Conservation (phyloP, 306 rosid genomes). For the Quercus mongolica region DNA sequence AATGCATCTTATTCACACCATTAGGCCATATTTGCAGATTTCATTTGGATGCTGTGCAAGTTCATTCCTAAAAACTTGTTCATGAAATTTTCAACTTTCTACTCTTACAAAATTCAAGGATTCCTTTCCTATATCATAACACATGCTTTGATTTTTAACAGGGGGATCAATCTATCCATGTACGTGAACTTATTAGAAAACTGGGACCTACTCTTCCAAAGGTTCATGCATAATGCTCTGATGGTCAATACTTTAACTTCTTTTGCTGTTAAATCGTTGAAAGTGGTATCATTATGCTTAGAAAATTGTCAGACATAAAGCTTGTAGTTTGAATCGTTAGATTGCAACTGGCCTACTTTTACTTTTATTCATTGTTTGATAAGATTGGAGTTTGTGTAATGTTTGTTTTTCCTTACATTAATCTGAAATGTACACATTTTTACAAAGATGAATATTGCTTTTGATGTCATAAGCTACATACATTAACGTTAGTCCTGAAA, state of each 20-base stretch:
- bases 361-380: not conserved
- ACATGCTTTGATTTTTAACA: slow-evolving; percentile 28
- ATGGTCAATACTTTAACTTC: slow-evolving; percentile 19
- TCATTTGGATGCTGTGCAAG: slow-evolving; percentile 1
- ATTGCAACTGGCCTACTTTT: not conserved
- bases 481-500: not conserved
- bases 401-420: not conserved
- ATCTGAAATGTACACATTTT: not conserved
- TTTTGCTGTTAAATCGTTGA: not conserved
- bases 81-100: not conserved
- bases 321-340: not conserved
- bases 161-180: slow-evolving; percentile 63
- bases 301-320: not conserved
- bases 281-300: not conserved
- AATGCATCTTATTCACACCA: slow-evolving; percentile 11
- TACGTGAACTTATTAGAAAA: slow-evolving; percentile 56
- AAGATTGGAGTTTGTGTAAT: not conserved
- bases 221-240: slow-evolving; percentile 59
- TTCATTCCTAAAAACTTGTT: slow-evolving; percentile 10
- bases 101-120: not conserved
- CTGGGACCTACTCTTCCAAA: slow-evolving; percentile 72
- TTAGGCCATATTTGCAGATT: slow-evolving; percentile 3
- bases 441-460: not conserved
- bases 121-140: slow-evolving; percentile 8
- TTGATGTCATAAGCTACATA: not conserved